These are phyloP conservation scores for Umbelopsis vinacea DNA, from an alignment of 192 early-diverging fungal genomes.

Conservation along the genomic window DNA sequence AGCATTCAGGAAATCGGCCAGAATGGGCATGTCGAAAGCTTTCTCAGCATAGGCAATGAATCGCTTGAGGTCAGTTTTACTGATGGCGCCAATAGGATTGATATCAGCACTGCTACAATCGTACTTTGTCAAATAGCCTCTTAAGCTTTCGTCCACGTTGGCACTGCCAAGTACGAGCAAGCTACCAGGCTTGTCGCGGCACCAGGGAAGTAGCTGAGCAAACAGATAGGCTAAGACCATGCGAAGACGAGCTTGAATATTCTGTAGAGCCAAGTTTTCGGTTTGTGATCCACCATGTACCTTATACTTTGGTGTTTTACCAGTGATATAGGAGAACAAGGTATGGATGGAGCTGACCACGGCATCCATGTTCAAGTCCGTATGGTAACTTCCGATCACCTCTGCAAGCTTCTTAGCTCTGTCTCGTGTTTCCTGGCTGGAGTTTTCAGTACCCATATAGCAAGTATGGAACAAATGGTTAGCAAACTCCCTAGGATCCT, in stretches of 20 bases:
- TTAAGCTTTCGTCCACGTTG: slow-evolving; percentile 97
- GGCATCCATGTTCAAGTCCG: slow-evolving; percentile 87
- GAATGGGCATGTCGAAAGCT: slow-evolving; percentile 68
- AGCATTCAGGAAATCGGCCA: slow-evolving; percentile 81
- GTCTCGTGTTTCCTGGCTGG: slow-evolving; percentile 78
- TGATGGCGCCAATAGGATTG: slow-evolving; percentile 95
- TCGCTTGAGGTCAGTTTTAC: slow-evolving; percentile 83
- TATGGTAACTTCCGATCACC: slow-evolving; percentile 90
- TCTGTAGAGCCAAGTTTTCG: slow-evolving; percentile 97
- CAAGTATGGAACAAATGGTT: slow-evolving; percentile 89
- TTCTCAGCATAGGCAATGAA: slow-evolving; percentile 78
- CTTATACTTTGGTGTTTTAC: slow-evolving; percentile 74
- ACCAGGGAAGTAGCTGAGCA: slow-evolving; percentile 96
- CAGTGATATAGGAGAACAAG: slow-evolving; percentile 78
- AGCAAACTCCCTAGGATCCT: slow-evolving; percentile 81
- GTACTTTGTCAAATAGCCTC: slow-evolving; percentile 99
- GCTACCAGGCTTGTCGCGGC: slow-evolving; percentile 61
- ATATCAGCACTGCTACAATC: slow-evolving; percentile 97
- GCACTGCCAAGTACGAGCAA: slow-evolving; percentile 93
- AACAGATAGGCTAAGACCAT: slow-evolving; percentile 97
- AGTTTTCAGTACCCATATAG: slow-evolving; percentile 96
- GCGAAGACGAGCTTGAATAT: slow-evolving; percentile 93
- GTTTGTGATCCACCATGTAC: slow-evolving; percentile 81
- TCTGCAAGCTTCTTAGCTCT: slow-evolving; percentile 83
- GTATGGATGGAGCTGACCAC: slow-evolving; percentile 75